Evolutionary conservation across 2,329 filamentous ascomycete species (phyloP).

Genomic region (Pseudogymnoascus destructans): DNA sequence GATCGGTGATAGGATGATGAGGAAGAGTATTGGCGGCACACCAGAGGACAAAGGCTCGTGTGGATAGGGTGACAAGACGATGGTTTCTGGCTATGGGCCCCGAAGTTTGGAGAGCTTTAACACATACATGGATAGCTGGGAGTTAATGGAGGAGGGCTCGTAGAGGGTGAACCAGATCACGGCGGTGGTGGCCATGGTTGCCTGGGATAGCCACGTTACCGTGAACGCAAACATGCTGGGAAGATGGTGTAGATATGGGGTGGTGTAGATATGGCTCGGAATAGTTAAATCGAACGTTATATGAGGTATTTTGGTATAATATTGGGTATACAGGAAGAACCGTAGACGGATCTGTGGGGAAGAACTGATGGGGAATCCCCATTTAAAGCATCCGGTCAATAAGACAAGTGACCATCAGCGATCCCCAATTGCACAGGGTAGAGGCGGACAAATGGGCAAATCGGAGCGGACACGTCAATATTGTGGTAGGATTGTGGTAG

Average conservation of each 20-base stretch:
- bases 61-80: neutral
- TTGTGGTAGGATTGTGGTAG: too few species aligned
- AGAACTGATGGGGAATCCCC: neutral
- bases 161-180: neutral
- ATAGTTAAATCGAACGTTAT: neutral
- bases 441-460: neutral
- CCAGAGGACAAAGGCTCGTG: neutral
- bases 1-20: neutral
- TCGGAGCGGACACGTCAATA: too few species aligned
- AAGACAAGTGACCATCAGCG: neutral
- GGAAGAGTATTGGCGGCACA: neutral
- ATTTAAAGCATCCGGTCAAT: neutral
- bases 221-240: neutral
- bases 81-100: neutral
- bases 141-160: neutral
- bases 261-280: neutral
- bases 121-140: neutral
- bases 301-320: neutral
- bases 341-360: neutral
- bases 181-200: neutral
- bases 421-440: neutral
- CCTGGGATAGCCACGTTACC: neutral
- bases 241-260: too few species aligned
- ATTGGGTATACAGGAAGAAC: neutral
- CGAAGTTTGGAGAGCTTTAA: neutral